Conservation (phyloP, 805 yeast species). For the Barnettozyma botsteinii region DNA sequence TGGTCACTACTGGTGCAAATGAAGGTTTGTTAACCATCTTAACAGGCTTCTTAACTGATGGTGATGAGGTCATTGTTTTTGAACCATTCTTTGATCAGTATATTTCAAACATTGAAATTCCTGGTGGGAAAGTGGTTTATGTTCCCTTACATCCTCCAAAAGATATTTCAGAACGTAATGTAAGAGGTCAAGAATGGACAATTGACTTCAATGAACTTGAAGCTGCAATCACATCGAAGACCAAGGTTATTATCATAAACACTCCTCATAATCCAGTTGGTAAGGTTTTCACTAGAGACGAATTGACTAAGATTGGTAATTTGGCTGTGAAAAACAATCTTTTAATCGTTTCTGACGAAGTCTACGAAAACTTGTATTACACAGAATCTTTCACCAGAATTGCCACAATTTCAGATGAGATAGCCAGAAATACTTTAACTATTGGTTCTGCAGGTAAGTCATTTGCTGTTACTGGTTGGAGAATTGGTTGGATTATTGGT, state of each 20-base stretch:
- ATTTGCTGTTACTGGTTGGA: constrained; percentile 99
- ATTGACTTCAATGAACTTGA: constrained; percentile 76
- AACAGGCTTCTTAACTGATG: constrained; percentile 77
- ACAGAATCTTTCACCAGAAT: constrained; percentile 67
- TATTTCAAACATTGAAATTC: constrained; percentile 86
- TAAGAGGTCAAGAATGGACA: constrained; percentile 82
- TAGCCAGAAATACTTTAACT: constrained; percentile 72
- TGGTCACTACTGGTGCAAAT: constrained; percentile 94
- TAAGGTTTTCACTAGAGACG: constrained; percentile 74
- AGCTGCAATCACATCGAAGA: constrained; percentile 61
- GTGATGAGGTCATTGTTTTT: constrained; percentile 93
- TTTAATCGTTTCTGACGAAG: constrained; percentile 86
- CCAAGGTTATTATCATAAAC: constrained; percentile 83
- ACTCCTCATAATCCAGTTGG: constrained; percentile 98
- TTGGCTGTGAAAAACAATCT: constrained; percentile 82
- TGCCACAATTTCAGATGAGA: constrained; percentile 76
- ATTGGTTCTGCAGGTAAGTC: constrained; percentile 98
- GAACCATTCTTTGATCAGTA: constrained; percentile 98
- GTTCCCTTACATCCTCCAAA: constrained; percentile 82
- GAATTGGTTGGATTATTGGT: constrained; percentile 95
- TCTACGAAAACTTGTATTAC: constrained; percentile 85
- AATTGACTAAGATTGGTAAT: constrained; percentile 68
- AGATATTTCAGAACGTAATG: constrained; percentile 55
- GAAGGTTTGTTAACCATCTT: constrained; percentile 87
- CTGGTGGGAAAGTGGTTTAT: constrained; percentile 88